Evolutionary conservation across 2,329 filamentous ascomycete genomes (phyloP).

Genomic region (Paecilomyces sp.): DNA sequence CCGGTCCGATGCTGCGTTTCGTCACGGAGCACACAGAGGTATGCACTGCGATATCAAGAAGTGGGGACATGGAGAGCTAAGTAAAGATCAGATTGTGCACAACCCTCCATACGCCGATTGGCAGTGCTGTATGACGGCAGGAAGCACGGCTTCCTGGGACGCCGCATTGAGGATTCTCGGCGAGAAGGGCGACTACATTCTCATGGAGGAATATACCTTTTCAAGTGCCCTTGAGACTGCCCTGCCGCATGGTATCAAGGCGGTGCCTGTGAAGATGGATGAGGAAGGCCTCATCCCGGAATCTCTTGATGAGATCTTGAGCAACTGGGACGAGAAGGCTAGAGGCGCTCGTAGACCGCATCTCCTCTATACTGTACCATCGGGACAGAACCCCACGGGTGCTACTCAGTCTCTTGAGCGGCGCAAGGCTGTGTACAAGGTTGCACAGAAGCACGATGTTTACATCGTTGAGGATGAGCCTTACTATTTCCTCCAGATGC

Average conservation of each 20-base stretch:
- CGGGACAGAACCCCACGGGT: conserved; percentile 86
- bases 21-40: conserved; percentile 89
- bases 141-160: conserved; percentile 80
- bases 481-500: conserved; percentile 87
- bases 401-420: conserved; percentile 66
- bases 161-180: conserved; percentile 77
- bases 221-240: conserved; percentile 65
- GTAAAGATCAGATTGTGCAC: conserved; percentile 56
- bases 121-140: conserved; percentile 74
- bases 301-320: conserved; percentile 55
- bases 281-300: conserved; percentile 57
- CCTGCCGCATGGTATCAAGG: conserved; percentile 54
- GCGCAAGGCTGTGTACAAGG: conserved; percentile 64
- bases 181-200: conserved; percentile 64
- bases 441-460: conserved; percentile 77
- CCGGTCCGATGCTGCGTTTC: conserved; percentile 81
- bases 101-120: conserved; percentile 85
- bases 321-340: conserved; percentile 55
- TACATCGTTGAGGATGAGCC: conserved; percentile 89
- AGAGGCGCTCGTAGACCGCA: conserved; percentile 57
- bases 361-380: conserved; percentile 65
- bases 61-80: background rate
- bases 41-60: conserved; percentile 3
- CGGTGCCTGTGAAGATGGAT: conserved; percentile 59
- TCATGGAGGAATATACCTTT: conserved; percentile 91